Evolutionary conservation across 2,329 filamentous ascomycete species (phyloP), one percentile per base, ranked within the genome.

Genomic region (Chaetomium sp.): DNA sequence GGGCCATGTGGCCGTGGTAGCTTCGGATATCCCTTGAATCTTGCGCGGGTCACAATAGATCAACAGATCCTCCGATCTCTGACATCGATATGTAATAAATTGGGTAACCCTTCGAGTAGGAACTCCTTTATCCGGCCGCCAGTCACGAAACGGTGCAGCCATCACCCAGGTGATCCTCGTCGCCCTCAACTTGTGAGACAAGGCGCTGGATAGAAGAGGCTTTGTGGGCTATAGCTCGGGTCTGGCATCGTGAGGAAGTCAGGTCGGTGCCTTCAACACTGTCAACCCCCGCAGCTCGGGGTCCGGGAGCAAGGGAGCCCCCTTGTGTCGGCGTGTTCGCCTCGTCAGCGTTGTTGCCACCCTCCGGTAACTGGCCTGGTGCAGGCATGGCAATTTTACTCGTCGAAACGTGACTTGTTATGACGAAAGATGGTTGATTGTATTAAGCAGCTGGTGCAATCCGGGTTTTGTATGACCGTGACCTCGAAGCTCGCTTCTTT

Each of bases 161-260:
- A 35, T 63, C 49, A 12, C 7, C 56, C n/a, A 63, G 38, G 27
- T 59, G 38, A 35, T 63, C 62, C 2, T 63, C 56, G 33, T 63
- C 62, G 3, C 47, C 47, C 13, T 59, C 29, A 4, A 35, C 2
- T 29, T 16, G 1, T 3, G 62, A 54, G 7, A 31, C 4, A 6
- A 35, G 21, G 27, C 25, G n/a, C 16, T 21, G 27, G 16, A 59
- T 38, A 16, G 55, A 38, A 35, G 49, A 50, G 3, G 2, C 5
- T 13, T 27, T 9, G 16, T 47, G n/a, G 2, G 29, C n/a, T 4
- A 13, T 19, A 10, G 3, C 8, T 8, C 38, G 21, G 10, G 4
- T 23, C 2, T 16, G 29, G 31, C 8, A 35, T 23, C 23, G 31
- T 21, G 19, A 16, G 29, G 10, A 8, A 23, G n/a, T 57, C 9